These are phyloP conservation scores for Arachis hypogaea DNA, from an alignment of 306 rosid genomes.

Conservation along the genomic window DNA sequence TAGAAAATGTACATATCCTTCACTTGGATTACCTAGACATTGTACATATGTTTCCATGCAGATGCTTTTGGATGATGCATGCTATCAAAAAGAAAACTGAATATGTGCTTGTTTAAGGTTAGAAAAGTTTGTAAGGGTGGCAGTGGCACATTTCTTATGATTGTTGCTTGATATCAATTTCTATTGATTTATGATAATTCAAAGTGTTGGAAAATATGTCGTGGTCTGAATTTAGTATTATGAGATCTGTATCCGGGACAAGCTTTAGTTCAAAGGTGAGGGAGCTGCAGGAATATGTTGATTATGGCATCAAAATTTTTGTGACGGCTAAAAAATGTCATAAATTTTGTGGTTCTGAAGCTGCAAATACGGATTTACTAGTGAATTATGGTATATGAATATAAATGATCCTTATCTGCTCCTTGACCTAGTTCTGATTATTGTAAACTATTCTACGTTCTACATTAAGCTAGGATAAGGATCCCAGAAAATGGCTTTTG, in stretches of 20 bases:
- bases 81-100: too few species aligned
- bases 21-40: background rate
- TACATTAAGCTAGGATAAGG: background rate
- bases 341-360: background rate
- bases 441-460: background rate
- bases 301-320: background rate
- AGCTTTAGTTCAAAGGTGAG: background rate
- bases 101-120: background rate
- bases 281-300: background rate
- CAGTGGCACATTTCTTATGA: background rate
- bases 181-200: background rate
- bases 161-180: background rate
- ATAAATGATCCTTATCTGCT: background rate
- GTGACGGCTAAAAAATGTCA: background rate
- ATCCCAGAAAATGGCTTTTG: too few species aligned
- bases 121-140: background rate
- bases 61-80: constrained; percentile 10
- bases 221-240: constrained; percentile 1
- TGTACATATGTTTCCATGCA: constrained; percentile 17
- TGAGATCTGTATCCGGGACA: background rate
- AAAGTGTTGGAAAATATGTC: background rate
- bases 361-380: background rate
- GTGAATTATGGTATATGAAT: background rate
- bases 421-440: background rate
- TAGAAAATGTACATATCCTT: constrained; percentile 43